phyloP scores from a whole-genome alignment of 2,329 filamentous ascomycete genomes.

The Biscogniauxia sp. region DNA sequence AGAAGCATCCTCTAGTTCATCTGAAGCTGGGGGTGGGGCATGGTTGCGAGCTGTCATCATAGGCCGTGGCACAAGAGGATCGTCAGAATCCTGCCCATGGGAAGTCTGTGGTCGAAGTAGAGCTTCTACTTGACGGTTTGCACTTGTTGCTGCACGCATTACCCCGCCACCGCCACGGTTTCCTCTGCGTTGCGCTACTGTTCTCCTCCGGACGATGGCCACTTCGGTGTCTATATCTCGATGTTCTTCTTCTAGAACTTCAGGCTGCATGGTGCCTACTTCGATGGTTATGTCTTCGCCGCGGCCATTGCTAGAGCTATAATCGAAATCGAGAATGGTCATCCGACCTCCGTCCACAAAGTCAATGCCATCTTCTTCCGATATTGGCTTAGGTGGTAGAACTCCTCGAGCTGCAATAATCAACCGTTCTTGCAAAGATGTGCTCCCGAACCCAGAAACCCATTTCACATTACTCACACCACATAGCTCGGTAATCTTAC shows the following conservation, averaged over 20 bases:
- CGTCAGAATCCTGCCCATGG: constrained; percentile 41
- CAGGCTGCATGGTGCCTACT: constrained; percentile 67
- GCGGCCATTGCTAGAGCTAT: constrained; percentile 53
- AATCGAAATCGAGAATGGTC: constrained; percentile 71
- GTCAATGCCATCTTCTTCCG: constrained; percentile 69
- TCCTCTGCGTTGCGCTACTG: constrained; percentile 62
- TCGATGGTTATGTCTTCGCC: constrained; percentile 65
- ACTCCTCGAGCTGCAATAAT: constrained; percentile 73
- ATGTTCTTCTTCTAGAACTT: constrained; percentile 69
- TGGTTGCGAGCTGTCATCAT: constrained; percentile 37
- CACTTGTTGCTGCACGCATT: constrained; percentile 48
- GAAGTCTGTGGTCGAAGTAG: constrained; percentile 34
- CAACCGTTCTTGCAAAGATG: constrained; percentile 53
- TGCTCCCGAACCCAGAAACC: constrained; percentile 57
- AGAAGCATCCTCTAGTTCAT: constrained; percentile 45
- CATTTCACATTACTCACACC: constrained; percentile 70
- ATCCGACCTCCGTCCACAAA: constrained; percentile 78
- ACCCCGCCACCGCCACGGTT: constrained; percentile 46
- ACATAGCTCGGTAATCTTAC: constrained; percentile 61
- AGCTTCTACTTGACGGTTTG: constrained; percentile 28
- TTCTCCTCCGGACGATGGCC: constrained; percentile 72
- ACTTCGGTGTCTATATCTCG: constrained; percentile 76
- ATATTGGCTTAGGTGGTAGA: constrained; percentile 52
- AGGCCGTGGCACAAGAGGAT: constrained; percentile 52
- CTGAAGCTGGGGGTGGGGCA: constrained; percentile 23